Base-by-base conservation (phyloP, 331 rosid species). In the Arachis monticola region DNA sequence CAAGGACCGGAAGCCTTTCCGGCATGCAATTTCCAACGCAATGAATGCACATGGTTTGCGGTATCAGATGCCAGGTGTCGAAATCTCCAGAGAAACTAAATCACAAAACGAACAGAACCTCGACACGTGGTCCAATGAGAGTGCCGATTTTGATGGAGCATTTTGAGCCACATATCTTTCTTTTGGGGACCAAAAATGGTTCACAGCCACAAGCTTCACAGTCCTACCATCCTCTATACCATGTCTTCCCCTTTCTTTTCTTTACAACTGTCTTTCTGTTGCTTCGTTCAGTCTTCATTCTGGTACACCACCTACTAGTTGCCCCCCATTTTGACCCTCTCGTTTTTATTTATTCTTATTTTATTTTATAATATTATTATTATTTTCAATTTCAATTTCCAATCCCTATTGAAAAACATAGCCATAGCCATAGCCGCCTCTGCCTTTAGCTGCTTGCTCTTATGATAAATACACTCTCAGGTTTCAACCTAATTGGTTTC, bases 181-280 rank as follows among this genome's bases (percentile, higher is more conserved):
- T 35, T 4, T 35, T 35, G 4, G 6, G 7, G 44, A 35, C 69
- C 72, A 12, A 22, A 53, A 8, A 35, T 4, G 59, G 22, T 74
- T 77, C 82, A 79, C 74, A 81, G 87, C 90, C 94, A 83, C 91
- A 81, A 83, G 69, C 40, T 8, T 22, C 27, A 22, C 27, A 22
- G 27, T 22, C 53, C 10, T 9, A 6, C 31, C 47, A 46, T 70
- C 52, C 57, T 22, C 57, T 14, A 10, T 7, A 42, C 4, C 4
- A 35, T 35, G 40, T 35, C 64, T 31, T 65, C 5, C 0, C 2
- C 4, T 12, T 61, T 61, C 8, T 14, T 17, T 38, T 9, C 14
- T 64, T 50, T 60, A 56, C 67, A 5, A 44, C 48, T 46, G 30
- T 79, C 27, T 68, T 1, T 77, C 44, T 51, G 14, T 51, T 51